Evolutionary conservation across 805 yeast species (phyloP).

Genomic region (Yarrowia yakushimensis): DNA sequence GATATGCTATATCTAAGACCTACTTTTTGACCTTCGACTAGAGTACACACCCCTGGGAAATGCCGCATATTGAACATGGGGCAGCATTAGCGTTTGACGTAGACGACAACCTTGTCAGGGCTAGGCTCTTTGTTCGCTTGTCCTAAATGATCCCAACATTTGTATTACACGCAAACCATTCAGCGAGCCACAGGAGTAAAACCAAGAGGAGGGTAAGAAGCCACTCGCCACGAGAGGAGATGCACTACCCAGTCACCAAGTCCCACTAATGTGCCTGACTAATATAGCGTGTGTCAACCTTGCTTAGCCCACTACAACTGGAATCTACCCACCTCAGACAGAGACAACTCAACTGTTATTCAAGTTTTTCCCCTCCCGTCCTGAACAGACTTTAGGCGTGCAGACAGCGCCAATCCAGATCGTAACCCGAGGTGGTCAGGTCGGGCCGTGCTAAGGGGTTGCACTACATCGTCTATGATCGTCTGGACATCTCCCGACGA

Average conservation of each 20-base stretch:
- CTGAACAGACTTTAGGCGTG: background rate
- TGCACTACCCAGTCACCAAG: background rate
- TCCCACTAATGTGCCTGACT: background rate
- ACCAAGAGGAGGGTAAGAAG: background rate
- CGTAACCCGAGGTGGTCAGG: background rate
- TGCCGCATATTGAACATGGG: constrained; percentile 20
- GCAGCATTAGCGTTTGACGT: background rate
- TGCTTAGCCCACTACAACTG: background rate
- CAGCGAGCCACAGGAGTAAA: too few species aligned
- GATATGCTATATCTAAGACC: background rate
- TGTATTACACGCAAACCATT: background rate
- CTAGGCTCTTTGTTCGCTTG: background rate
- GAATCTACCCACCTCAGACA: background rate
- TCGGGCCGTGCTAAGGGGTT: too few species aligned
- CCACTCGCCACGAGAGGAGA: background rate
- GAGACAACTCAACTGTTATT: constrained; percentile 5
- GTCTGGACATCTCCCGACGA: background rate
- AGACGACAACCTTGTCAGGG: constrained; percentile 13
- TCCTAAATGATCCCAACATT: background rate
- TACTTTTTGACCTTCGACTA: background rate
- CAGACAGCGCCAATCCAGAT: constrained; percentile 4
- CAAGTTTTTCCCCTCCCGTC: constrained; percentile 3
- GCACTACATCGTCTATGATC: too few species aligned
- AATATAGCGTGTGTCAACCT: background rate
- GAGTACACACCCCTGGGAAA: constrained; percentile 8